These are phyloP conservation scores for Papiliotrema laurentii DNA, from an alignment of 1,284 basidiomycete species.

Conservation along the genomic window DNA sequence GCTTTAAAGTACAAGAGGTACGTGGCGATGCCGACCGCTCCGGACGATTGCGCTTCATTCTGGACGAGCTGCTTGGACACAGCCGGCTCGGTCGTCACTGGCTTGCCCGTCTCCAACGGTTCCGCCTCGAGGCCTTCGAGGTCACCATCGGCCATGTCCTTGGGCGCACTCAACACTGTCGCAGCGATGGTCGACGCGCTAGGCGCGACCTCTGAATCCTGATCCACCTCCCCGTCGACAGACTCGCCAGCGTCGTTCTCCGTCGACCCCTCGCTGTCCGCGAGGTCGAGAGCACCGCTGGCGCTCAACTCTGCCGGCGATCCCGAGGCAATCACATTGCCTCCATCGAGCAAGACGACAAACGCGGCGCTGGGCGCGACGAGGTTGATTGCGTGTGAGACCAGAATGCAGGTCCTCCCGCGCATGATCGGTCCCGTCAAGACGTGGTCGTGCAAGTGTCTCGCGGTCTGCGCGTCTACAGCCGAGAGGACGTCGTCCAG, in stretches of 20 bases:
- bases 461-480: slow-evolving; percentile 51
- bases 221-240: slow-evolving; percentile 8
- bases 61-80: slow-evolving; percentile 41
- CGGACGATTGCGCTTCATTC: slow-evolving; percentile 33
- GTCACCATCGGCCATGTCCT: slow-evolving; percentile 31
- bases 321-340: slow-evolving; percentile 34
- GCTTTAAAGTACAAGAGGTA: slow-evolving; percentile 42
- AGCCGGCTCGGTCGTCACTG: slow-evolving; percentile 16
- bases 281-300: slow-evolving; percentile 21
- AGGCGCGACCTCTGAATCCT: background rate
- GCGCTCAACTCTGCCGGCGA: slow-evolving; percentile 32
- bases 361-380: slow-evolving; percentile 50
- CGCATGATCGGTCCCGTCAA: slow-evolving; percentile 45
- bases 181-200: slow-evolving; percentile 12
- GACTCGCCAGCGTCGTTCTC: slow-evolving; percentile 1
- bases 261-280: slow-evolving; percentile 9
- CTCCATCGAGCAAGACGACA: slow-evolving; percentile 44
- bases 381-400: slow-evolving; percentile 54
- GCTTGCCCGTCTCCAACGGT: slow-evolving; percentile 49
- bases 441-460: slow-evolving; percentile 39
- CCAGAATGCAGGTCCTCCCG: slow-evolving; percentile 51
- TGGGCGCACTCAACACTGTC: slow-evolving; percentile 1
- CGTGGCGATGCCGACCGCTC: slow-evolving; percentile 31
- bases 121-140: slow-evolving; percentile 64
- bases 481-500: slow-evolving; percentile 46